Conservation (phyloP, 176 grass and related monocot species). For the Oryza punctata region DNA sequence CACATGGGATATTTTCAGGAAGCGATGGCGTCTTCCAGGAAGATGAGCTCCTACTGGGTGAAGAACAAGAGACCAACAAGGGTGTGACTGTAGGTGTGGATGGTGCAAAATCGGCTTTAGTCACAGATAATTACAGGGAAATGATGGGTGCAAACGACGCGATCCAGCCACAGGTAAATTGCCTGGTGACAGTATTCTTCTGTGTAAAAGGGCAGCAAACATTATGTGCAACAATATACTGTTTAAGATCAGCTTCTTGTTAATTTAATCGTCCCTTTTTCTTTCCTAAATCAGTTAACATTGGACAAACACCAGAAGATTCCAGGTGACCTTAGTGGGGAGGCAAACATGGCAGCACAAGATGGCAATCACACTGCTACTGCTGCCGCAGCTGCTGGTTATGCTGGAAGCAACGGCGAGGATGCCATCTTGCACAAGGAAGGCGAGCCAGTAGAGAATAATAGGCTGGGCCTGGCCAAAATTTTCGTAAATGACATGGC, state of each 20-base stretch:
- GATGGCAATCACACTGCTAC: neutral
- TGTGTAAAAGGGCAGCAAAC: too few species aligned
- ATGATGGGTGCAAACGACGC: neutral
- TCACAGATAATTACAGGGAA: neutral
- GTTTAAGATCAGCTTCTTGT: neutral
- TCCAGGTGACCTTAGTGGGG: neutral
- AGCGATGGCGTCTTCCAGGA: neutral
- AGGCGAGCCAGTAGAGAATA: neutral
- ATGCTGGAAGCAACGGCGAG: neutral
- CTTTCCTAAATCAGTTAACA: slow-evolving; percentile 25
- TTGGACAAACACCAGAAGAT: neutral
- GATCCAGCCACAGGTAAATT: slow-evolving; percentile 44
- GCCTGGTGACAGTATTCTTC: neutral
- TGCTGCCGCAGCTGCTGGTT: neutral
- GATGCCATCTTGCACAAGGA: slow-evolving; percentile 2
- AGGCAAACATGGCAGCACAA: neutral
- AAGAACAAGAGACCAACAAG: slow-evolving; percentile 6
- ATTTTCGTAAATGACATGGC: slow-evolving; percentile 53
- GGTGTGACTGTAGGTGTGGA: neutral
- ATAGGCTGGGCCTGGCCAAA: neutral
- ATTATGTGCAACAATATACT: neutral
- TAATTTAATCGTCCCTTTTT: slow-evolving; percentile 12
- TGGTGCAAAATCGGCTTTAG: neutral
- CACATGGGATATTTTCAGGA: neutral
- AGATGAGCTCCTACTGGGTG: neutral